These are phyloP conservation scores for Climacium dendroides DNA, from an alignment of 225 moss, liverwort and hornwort genomes.

Conservation along the genomic window DNA sequence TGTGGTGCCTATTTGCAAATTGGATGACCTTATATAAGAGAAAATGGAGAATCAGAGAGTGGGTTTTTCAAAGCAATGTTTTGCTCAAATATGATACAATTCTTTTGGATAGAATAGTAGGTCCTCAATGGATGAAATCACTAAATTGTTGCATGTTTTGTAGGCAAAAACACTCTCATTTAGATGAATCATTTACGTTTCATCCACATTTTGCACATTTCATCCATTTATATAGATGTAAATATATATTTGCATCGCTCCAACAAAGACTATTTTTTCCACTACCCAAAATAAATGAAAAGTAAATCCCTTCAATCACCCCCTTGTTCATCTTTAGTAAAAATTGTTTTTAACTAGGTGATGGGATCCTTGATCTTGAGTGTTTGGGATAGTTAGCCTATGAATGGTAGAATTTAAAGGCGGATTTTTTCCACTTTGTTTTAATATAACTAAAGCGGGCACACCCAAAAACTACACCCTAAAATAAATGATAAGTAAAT, in stretches of 20 bases:
- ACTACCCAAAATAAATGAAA: not conserved
- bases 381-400: not conserved
- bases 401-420: not conserved
- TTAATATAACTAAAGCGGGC: not conserved
- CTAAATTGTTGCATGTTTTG: not conserved
- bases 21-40: not conserved
- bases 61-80: accelerated
- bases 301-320: not conserved
- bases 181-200: not conserved
- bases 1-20: not conserved
- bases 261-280: accelerated
- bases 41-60: accelerated
- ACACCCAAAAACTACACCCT: not conserved
- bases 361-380: not conserved
- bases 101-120: not conserved
- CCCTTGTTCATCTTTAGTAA: accelerated
- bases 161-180: not conserved
- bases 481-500: too few species aligned
- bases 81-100: not conserved
- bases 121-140: not conserved
- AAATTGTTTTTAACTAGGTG: too few species aligned
- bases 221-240: not conserved
- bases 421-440: accelerated
- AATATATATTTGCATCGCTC: too few species aligned
- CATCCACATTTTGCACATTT: not conserved